phyloP scores from a whole-genome alignment of 108 stramenopile species.

The Fistulifera solaris region DNA sequence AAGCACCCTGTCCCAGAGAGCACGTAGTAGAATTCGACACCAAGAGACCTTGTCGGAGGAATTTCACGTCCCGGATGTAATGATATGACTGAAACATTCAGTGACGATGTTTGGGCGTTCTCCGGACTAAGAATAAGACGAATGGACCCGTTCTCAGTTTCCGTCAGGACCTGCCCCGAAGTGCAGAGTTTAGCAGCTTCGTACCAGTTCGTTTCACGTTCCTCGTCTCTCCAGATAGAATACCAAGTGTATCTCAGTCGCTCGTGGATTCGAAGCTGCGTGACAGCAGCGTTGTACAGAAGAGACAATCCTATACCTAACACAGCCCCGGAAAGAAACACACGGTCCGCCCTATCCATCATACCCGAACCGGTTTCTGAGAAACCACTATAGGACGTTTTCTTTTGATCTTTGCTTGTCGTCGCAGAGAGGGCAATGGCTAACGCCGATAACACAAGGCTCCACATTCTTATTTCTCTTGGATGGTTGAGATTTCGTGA shows the following conservation, averaged over 20 bases:
- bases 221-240: background rate
- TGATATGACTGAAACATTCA: background rate
- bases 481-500: background rate
- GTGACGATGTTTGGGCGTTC: background rate
- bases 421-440: background rate
- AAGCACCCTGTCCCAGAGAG: slow-evolving; percentile 4
- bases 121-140: background rate
- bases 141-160: background rate
- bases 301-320: slow-evolving; percentile 1
- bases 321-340: slow-evolving; percentile 5
- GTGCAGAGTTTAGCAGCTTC: background rate
- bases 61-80: slow-evolving; percentile 2
- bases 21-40: slow-evolving; percentile 9
- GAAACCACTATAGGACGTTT: background rate
- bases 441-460: background rate
- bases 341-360: background rate
- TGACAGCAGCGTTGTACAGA: background rate
- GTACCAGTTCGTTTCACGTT: background rate
- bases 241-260: background rate
- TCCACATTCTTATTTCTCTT: background rate
- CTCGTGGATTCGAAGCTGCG: background rate
- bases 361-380: background rate
- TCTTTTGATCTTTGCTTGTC: background rate
- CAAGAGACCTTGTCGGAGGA: background rate
- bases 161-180: background rate